Evolutionary conservation across 768 basidiomycete species (phyloP), one percentile per base, ranked within the genome.

Genomic region (Leccinum boreale): DNA sequence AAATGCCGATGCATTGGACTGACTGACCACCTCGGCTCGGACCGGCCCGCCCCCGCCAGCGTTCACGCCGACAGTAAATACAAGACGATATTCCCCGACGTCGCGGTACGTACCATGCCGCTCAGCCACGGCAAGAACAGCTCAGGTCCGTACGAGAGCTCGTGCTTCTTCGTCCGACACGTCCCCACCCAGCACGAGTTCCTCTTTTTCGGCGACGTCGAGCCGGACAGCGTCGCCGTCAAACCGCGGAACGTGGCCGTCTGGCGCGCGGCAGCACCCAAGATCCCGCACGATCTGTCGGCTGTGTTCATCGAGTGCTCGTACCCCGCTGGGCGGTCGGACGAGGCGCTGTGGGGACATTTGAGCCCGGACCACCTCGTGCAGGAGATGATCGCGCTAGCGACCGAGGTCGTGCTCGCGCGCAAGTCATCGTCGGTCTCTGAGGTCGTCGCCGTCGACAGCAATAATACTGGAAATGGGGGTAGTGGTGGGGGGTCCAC

Each of bases 261-360:
- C 49, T 98, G 95, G 96, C 81, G 80, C 42, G 81, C 78, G 26
- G 94, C 93, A 0, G 94, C 94, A 5, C 77, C 83, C 47, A 86
- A 85, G 71, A 84, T 97, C 63, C 84, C 85, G 1, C 77, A 84
- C 23, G 77, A 74, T 4, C 81, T 98, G 15, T 80, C 82, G 31
- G 79, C 84, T n/a, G 81, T 98, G 56, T 98, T 98, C 69, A 92
- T 98, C 67, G 96, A 98, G 75, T 98, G 96, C 71, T 96, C 94
- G 2, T 94, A 87, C 76, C 85, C 89, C 21, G 81, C 84, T 1
- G 87, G 87, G 0, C 79, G 95, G 58, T 77, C 80, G 17, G 79
- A 85, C 61, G 80, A 85, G 48, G 68, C 77, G 53, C 78, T 98
- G 45, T 96, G 84, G 70, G 96, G 96, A 0, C 96, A 98, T 64